Percentiles rank a stretch among this genome's conserved stretches.
These are phyloP conservation scores for Lunasporangiospora selenospora DNA, from an alignment of 192 early-diverging fungal genomes.

Conservation along the genomic window DNA sequence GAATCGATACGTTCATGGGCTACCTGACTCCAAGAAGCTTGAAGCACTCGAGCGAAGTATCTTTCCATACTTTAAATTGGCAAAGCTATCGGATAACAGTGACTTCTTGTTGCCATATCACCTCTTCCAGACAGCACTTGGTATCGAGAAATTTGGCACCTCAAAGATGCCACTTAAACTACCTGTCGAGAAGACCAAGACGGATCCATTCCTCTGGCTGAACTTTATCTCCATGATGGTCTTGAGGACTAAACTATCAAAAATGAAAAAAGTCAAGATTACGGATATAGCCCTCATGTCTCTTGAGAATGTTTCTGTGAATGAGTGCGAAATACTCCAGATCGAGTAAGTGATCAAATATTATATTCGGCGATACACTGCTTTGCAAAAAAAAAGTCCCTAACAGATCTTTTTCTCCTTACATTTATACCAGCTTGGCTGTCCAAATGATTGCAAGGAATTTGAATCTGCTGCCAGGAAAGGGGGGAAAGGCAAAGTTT, in stretches of 20 bases:
- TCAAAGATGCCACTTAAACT: constrained; percentile 8
- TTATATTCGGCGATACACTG: not conserved
- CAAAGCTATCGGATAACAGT: not conserved
- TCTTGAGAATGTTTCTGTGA: not conserved
- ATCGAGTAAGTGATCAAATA: constrained; percentile 13
- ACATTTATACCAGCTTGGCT: constrained; percentile 5
- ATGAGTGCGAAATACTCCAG: not conserved
- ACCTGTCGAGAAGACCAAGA: constrained; percentile 1
- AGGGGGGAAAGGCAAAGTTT: not conserved
- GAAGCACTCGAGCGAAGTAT: constrained; percentile 22
- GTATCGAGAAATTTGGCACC: constrained; percentile 6
- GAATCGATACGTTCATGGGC: constrained; percentile 28
- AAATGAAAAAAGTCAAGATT: not conserved
- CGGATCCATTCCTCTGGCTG: constrained; percentile 37
- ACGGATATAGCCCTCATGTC: constrained; percentile 6
- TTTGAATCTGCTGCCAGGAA: not conserved
- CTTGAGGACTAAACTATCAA: too few species aligned
- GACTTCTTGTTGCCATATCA: constrained; percentile 8
- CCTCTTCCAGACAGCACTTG: constrained; percentile 25
- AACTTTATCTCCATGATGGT: constrained; percentile 36
- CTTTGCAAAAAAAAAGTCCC: too few species aligned
- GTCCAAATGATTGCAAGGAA: constrained; percentile 21
- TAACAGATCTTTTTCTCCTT: not conserved
- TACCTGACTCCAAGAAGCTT: not conserved
- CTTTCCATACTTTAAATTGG: constrained; percentile 5